phyloP scores from a whole-genome alignment of 225 moss, liverwort and hornwort genomes.

The Physcomitrellopsis africana region DNA sequence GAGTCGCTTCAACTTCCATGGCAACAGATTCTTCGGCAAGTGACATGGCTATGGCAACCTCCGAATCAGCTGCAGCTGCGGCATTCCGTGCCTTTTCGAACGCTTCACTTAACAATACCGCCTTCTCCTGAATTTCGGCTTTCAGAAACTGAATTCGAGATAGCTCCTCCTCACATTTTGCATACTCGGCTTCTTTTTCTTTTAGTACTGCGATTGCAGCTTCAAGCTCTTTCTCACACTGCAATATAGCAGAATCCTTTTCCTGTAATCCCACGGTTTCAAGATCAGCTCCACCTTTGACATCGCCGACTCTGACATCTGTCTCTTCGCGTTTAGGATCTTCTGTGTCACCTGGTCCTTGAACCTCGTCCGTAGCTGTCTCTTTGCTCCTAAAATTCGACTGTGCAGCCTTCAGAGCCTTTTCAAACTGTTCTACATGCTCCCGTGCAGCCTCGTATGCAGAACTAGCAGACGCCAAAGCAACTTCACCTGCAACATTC shows the following conservation, averaged over 20 bases:
- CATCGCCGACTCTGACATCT: slow-evolving; percentile 16
- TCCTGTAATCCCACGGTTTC: too few relatives aligned
- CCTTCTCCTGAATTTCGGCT: slow-evolving; percentile 54
- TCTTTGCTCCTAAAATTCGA: slow-evolving; percentile 29
- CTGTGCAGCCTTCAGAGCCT: slow-evolving; percentile 43
- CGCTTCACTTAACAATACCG: slow-evolving; percentile 36
- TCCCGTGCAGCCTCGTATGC: slow-evolving; percentile 59
- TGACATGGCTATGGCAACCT: slow-evolving; percentile 81
- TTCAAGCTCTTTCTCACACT: slow-evolving; percentile 55
- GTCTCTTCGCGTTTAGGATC: slow-evolving; percentile 31
- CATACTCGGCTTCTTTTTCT: slow-evolving; percentile 40
- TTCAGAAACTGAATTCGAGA: slow-evolving; percentile 53
- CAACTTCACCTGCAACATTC: slow-evolving; percentile 49
- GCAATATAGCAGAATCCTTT: too few relatives aligned
- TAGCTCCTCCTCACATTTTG: slow-evolving; percentile 51
- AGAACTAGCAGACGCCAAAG: slow-evolving; percentile 55
- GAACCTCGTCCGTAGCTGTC: background rate
- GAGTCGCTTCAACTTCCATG: slow-evolving; percentile 81
- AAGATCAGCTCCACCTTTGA: too few relatives aligned
- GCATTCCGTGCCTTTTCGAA: slow-evolving; percentile 53
- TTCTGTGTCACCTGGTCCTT: slow-evolving; percentile 24
- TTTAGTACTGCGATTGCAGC: slow-evolving; percentile 53
- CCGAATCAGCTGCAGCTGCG: slow-evolving; percentile 71
- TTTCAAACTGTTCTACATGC: slow-evolving; percentile 47
- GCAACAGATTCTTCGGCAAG: slow-evolving; percentile 88